These are phyloP conservation scores for Macrocybe gigantea DNA, from an alignment of 768 basidiomycete genomes.

Conservation along the genomic window DNA sequence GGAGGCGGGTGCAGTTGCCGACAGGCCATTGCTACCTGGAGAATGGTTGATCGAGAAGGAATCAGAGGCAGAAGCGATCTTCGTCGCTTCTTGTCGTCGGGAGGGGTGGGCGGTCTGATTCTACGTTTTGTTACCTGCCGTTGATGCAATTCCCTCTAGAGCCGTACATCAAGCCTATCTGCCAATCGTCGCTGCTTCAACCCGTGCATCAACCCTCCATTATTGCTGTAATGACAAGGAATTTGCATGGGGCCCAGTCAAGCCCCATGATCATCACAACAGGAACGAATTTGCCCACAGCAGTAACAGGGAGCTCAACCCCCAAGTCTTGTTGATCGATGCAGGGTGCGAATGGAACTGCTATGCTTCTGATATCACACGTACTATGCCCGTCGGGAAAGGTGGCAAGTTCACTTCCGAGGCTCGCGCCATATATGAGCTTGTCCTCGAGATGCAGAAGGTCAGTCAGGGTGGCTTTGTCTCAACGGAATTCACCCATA, in stretches of 20 bases:
- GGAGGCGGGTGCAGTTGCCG: constrained; percentile 36
- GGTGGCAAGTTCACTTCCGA: constrained; percentile 83
- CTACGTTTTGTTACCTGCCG: background rate
- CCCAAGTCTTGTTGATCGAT: constrained; percentile 85
- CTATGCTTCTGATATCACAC: constrained; percentile 54
- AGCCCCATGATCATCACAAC: constrained; percentile 50
- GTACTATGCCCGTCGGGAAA: constrained; percentile 92
- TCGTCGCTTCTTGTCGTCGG: constrained; percentile 83
- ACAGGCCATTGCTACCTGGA: constrained; percentile 54
- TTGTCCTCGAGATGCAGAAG: constrained; percentile 89
- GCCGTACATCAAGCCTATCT: constrained; percentile 86
- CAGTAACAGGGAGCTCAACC: constrained; percentile 35
- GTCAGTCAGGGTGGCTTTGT: constrained; percentile 28
- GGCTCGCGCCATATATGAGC: constrained; percentile 75
- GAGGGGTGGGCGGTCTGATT: constrained; percentile 60
- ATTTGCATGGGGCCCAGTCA: constrained; percentile 79
- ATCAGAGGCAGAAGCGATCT: constrained; percentile 90
- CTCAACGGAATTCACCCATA: background rate
- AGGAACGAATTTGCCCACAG: constrained; percentile 36
- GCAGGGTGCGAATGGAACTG: constrained; percentile 86
- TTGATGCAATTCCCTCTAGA: constrained; percentile 28
- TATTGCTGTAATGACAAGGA: constrained; percentile 92
- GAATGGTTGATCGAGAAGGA: constrained; percentile 93
- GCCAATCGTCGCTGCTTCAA: constrained; percentile 87
- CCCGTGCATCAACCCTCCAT: constrained; percentile 84